phyloP scores from a whole-genome alignment of 2,329 filamentous ascomycete genomes.

The Raffaelea arxii region DNA sequence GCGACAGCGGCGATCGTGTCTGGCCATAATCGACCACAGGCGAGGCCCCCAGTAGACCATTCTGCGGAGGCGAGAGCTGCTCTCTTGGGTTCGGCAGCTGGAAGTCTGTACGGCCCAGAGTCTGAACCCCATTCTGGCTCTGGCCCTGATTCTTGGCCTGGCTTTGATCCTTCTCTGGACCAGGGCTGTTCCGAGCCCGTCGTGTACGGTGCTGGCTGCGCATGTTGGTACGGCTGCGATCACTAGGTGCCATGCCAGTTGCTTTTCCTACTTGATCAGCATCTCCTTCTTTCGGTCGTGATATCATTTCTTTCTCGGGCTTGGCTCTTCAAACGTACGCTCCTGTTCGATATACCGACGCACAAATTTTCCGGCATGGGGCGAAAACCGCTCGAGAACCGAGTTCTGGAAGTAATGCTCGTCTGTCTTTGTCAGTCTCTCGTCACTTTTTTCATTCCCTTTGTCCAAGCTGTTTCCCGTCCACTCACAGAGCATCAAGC shows the following conservation, averaged over 20 bases:
- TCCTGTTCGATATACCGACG: slow-evolving; percentile 9
- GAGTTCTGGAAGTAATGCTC: slow-evolving; percentile 24
- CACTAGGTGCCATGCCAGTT: slow-evolving; percentile 5
- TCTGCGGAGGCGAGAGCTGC: too few species aligned
- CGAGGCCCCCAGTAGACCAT: too few species aligned
- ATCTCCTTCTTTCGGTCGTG: too few species aligned
- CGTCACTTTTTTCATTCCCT: neutral
- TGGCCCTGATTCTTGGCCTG: too few species aligned
- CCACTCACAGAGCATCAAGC: slow-evolving; percentile 19
- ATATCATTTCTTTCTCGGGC: too few species aligned
- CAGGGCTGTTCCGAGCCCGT: too few species aligned
- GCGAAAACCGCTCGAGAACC: slow-evolving; percentile 15
- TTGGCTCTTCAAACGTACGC: slow-evolving; percentile 8
- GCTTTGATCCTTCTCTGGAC: too few species aligned
- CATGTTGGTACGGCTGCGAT: slow-evolving; percentile 4
- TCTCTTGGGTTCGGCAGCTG: too few species aligned
- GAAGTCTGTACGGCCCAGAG: too few species aligned
- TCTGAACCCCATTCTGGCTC: too few species aligned
- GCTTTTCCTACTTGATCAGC: neutral
- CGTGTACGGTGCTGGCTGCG: neutral
- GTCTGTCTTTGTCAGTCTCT: slow-evolving; percentile 12
- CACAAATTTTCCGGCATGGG: slow-evolving; percentile 11
- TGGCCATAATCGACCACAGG: too few species aligned
- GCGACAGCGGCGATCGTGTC: too few species aligned
- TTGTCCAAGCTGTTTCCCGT: neutral